These are phyloP conservation scores for Tolypocladium ophioglossoides DNA, from an alignment of 2,329 filamentous ascomycete genomes.

Conservation along the genomic window DNA sequence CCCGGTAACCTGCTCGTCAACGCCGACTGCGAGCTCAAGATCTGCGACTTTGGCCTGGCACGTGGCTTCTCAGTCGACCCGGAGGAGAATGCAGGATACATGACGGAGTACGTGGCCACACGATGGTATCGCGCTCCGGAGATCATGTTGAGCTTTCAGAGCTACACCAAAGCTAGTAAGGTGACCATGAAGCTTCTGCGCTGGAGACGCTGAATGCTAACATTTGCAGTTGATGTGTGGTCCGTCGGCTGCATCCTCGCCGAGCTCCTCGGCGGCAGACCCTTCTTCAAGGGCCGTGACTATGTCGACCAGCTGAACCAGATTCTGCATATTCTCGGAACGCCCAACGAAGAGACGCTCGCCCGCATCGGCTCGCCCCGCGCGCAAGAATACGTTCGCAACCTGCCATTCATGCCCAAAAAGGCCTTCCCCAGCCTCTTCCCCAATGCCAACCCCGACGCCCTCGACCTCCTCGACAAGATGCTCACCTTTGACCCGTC, in stretches of 20 bases:
- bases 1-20: constrained; percentile 96
- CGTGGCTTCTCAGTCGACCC: constrained; percentile 95
- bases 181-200: constrained; percentile 28
- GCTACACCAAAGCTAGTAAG: constrained; percentile 98
- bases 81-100: constrained; percentile 97
- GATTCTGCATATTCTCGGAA: constrained; percentile 95
- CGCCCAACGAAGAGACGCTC: constrained; percentile 89
- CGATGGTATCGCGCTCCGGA: constrained; percentile 92
- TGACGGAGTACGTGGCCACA: constrained; percentile 98
- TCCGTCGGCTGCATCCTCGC: constrained; percentile 97
- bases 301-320: constrained; percentile 99
- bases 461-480: constrained; percentile 86
- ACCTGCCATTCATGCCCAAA: constrained; percentile 91
- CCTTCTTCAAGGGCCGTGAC: constrained; percentile 98
- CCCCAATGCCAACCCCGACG: constrained; percentile 89
- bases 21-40: constrained; percentile 98
- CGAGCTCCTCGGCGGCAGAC: constrained; percentile 87
- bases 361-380: constrained; percentile 88
- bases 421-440: constrained; percentile 82
- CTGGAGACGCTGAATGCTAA: neutral
- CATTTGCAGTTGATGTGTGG: constrained; percentile 80
- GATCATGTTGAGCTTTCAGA: constrained; percentile 99
- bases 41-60: constrained; percentile 94
- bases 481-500: constrained; percentile 98
- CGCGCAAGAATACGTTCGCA: constrained; percentile 96